Base-by-base conservation (phyloP, 2,329 filamentous ascomycete genomes). In the Emmonsia crescens region DNA sequence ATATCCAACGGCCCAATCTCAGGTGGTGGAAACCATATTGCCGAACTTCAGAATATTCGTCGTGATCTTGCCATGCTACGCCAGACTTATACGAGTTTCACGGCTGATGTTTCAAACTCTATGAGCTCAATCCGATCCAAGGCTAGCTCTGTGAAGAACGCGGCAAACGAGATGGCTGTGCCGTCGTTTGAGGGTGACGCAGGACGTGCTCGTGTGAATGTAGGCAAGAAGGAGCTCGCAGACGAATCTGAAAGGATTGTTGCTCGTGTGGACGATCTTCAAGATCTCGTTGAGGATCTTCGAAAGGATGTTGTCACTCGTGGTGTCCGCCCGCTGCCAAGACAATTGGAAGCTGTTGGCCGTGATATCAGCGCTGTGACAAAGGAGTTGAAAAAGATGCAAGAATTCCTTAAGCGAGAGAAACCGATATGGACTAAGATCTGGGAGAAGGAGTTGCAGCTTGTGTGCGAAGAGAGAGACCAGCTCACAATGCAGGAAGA, bases 381-480 rank as follows among this genome's bases (percentile, higher is more conserved):
- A 57, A 87, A 91, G 71, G 92, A 96, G 71, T 85, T 99, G 65
- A 94, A 90, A 82, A 92, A 89, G 77, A 88, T 99, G 83, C 89
- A 96, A 72, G 92, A 96, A 19, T 96, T 89, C 78, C 84, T 99
- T 77, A 87, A 86, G 68, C 84, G 85, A 55, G 57, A 99, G 82
- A 96, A 96, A 75, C 94, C 94, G 0, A 81, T 96, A 62, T 99
- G 94, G 93, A 96, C 91, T 60, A 96, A 96, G 83, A 96, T 97
- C 66, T 99, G 94, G 94, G 93, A 97, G 82, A 92, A 95, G 76
- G 92, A 97, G 74, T 80, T 99, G 54, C 91, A 97, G 74, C 87
- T 93, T 59, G 93, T 99, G 2, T 97, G 94, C 77, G 91, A 96
- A 73, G 94, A 96, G 71, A 86, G 92, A 67, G 93, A 97, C 71